Conservation (phyloP, 2,329 filamentous ascomycete genomes). For the Ophiobolus disseminans region DNA sequence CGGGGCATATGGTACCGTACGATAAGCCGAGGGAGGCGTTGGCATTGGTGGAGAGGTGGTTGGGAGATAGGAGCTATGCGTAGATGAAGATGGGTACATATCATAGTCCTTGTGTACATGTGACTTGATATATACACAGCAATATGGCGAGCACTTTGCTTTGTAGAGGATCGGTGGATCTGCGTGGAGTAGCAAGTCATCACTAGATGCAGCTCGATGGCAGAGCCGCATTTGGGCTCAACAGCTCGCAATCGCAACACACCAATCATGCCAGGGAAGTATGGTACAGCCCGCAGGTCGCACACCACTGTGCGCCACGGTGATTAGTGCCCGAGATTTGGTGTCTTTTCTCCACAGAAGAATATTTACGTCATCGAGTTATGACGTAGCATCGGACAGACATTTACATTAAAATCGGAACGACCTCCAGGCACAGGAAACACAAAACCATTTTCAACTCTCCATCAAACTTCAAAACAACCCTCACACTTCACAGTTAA, state of each 20-base stretch:
- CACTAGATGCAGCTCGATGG: too few species aligned
- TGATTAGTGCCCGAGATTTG: conserved; percentile 23
- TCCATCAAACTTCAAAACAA: background rate
- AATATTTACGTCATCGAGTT: conserved; percentile 33
- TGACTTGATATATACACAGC: too few species aligned
- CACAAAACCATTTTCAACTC: background rate
- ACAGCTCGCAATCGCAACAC: background rate
- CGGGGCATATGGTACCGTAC: conserved; percentile 53
- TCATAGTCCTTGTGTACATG: too few species aligned
- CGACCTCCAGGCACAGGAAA: conserved; percentile 3
- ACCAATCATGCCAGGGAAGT: background rate
- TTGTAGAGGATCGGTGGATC: too few species aligned
- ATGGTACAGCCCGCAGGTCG: background rate
- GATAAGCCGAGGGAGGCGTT: conserved; percentile 43
- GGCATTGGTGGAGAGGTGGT: conserved; percentile 38
- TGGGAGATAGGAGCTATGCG: conserved; percentile 39
- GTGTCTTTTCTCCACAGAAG: conserved; percentile 30
- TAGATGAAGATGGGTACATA: conserved; percentile 10
- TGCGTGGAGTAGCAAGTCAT: too few species aligned
- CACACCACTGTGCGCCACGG: conserved; percentile 18
- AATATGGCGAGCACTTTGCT: too few species aligned
- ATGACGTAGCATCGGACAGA: too few species aligned
- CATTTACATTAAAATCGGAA: conserved; percentile 18
- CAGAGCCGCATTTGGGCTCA: background rate
- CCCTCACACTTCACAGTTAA: conserved; percentile 25